These are phyloP conservation scores for Mycena epipterygia DNA, from an alignment of 768 basidiomycete species.

Conservation along the genomic window DNA sequence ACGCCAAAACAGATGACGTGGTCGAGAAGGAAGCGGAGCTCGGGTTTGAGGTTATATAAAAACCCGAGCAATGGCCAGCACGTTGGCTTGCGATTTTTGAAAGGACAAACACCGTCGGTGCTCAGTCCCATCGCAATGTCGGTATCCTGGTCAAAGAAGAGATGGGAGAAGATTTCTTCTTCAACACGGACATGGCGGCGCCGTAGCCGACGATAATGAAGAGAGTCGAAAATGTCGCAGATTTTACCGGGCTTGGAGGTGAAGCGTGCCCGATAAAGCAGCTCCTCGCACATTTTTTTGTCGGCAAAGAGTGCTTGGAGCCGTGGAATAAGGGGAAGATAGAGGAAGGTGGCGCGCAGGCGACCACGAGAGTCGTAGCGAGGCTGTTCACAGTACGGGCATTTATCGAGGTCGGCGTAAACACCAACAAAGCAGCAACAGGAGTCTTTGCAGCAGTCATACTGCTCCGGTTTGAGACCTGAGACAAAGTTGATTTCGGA, in stretches of 20 bases:
- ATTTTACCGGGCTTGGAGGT: conserved; percentile 25
- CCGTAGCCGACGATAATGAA: conserved; percentile 42
- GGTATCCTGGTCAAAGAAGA: conserved; percentile 46
- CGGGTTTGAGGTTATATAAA: conserved; percentile 55
- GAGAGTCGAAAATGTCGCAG: conserved; percentile 52
- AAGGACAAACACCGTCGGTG: conserved; percentile 54
- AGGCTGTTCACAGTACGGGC: conserved; percentile 52
- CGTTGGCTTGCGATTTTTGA: conserved; percentile 39
- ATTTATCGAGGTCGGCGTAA: conserved; percentile 43
- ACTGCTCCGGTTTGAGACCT: conserved; percentile 26
- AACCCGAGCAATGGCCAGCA: conserved; percentile 53
- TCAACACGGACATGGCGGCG: conserved; percentile 41
- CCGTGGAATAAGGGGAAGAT: conserved; percentile 56
- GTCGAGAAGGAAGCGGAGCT: conserved; percentile 45
- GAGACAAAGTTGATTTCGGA: conserved; percentile 13
- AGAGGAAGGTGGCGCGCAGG: conserved; percentile 47
- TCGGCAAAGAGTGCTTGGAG: conserved; percentile 45
- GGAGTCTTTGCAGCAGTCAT: conserved; percentile 59
- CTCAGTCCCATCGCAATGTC: conserved; percentile 57
- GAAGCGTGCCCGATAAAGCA: conserved; percentile 44
- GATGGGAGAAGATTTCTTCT: conserved; percentile 37
- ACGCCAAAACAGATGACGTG: conserved; percentile 53
- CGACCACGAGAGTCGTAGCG: conserved; percentile 38
- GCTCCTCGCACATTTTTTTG: conserved; percentile 31
- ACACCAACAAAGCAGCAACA: conserved; percentile 55